Conservation (phyloP, 83 land plant genomes). For the Diphasiastrum complanatum region DNA sequence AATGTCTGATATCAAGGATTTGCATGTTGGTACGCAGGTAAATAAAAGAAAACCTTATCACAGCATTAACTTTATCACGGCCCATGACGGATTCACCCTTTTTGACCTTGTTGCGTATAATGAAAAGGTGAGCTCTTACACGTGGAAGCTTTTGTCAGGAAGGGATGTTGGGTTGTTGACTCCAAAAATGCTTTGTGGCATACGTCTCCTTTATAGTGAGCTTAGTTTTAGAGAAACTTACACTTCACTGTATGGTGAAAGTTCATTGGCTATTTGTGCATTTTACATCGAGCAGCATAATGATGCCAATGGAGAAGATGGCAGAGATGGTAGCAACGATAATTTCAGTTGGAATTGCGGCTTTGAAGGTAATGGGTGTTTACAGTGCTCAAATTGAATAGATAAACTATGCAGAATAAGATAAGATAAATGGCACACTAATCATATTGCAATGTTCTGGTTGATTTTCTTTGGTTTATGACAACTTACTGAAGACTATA, state of each 20-base stretch:
- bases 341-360: conserved; percentile 98
- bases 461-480: no score
- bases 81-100: conserved; percentile 95
- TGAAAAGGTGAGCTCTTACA: conserved; percentile 52
- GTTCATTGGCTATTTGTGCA: background rate
- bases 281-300: conserved; percentile 52
- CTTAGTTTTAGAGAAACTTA: background rate
- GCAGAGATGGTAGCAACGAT: conserved; percentile 89
- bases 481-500: no score
- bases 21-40: conserved; percentile 29
- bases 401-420: no score
- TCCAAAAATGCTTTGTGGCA: no score
- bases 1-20: no score
- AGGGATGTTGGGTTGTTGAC: no score
- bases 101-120: conserved; percentile 95
- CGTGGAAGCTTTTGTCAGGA: no score
- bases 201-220: no score
- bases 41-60: conserved; percentile 85
- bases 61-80: conserved; percentile 86
- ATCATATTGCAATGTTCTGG: no score
- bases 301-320: conserved; percentile 86
- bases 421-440: no score
- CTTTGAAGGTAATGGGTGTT: conserved; percentile 55
- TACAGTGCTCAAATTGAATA: no score
- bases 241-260: background rate